phyloP scores from a whole-genome alignment of 495 filamentous ascomycete genomes.

The Daldinia childiae region DNA sequence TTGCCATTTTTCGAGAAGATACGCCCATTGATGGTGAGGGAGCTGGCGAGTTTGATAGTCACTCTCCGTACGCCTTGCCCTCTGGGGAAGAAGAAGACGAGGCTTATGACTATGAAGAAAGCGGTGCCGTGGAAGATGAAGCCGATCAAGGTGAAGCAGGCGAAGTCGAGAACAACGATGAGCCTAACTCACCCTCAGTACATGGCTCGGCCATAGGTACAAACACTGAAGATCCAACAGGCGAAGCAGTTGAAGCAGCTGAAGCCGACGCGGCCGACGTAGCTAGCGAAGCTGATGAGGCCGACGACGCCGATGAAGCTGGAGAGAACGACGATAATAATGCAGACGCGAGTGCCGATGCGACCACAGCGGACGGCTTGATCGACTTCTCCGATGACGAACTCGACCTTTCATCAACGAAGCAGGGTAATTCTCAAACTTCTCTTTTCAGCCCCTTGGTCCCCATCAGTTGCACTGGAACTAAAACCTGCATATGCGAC shows the following conservation, averaged over 20 bases:
- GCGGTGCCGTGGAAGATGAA: not conserved
- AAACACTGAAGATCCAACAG: not conserved
- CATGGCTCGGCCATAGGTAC: slow-evolving; percentile 14
- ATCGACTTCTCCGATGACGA: slow-evolving; percentile 51
- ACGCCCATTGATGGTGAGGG: slow-evolving; percentile 28
- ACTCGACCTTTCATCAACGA: slow-evolving; percentile 34
- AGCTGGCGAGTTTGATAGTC: slow-evolving; percentile 13
- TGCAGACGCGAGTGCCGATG: slow-evolving; percentile 29
- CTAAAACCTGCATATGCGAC: slow-evolving; percentile 35
- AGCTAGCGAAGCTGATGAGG: slow-evolving; percentile 24
- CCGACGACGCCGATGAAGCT: slow-evolving; percentile 11
- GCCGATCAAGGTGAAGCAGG: slow-evolving; percentile 21
- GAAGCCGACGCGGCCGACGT: not conserved
- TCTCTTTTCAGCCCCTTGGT: slow-evolving; percentile 10
- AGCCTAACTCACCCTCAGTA: slow-evolving; percentile 28
- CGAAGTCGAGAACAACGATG: slow-evolving; percentile 33
- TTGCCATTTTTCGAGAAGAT: slow-evolving; percentile 44
- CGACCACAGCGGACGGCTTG: slow-evolving; percentile 24
- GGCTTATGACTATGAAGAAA: slow-evolving; percentile 16
- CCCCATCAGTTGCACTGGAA: not conserved
- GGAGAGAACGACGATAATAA: slow-evolving; percentile 42
- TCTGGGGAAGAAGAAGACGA: slow-evolving; percentile 15
- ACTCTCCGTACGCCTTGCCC: slow-evolving; percentile 21
- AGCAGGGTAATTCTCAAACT: slow-evolving; percentile 39
- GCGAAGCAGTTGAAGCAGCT: not conserved